phyloP scores from a whole-genome alignment of 768 basidiomycete species.

The Boletus huronensis region DNA sequence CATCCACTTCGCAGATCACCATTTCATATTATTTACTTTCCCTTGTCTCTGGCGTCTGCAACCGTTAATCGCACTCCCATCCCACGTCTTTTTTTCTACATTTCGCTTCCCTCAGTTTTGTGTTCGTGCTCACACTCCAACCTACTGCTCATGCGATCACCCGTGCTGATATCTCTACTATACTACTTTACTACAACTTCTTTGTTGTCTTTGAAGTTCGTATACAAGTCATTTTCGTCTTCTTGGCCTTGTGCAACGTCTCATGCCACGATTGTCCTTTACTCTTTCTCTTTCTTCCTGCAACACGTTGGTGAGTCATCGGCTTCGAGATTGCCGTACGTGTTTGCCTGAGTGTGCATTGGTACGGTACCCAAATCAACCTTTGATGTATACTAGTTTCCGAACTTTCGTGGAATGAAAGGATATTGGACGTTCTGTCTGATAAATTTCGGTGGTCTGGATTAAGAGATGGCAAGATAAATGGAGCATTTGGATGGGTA shows the following conservation, averaged over 20 bases:
- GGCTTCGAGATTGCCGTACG: background rate
- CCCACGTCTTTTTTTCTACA: slow-evolving; percentile 14
- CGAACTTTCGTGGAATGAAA: slow-evolving; percentile 3
- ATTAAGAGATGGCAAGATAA: background rate
- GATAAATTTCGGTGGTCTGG: background rate
- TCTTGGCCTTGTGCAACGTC: slow-evolving; percentile 7
- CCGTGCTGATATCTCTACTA: slow-evolving; percentile 33
- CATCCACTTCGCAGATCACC: slow-evolving; percentile 28
- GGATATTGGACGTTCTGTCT: background rate
- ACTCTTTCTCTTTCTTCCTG: background rate
- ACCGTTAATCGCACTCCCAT: slow-evolving; percentile 31
- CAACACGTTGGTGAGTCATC: slow-evolving; percentile 1
- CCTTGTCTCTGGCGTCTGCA: slow-evolving; percentile 20
- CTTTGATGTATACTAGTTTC: slow-evolving; percentile 27
- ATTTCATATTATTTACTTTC: slow-evolving; percentile 31
- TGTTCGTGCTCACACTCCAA: slow-evolving; percentile 22
- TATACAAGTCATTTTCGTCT: slow-evolving; percentile 12
- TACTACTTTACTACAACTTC: slow-evolving; percentile 29
- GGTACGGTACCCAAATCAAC: slow-evolving; percentile 14
- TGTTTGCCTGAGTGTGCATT: slow-evolving; percentile 17
- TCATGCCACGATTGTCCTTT: slow-evolving; percentile 10
- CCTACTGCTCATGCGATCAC: slow-evolving; percentile 30
- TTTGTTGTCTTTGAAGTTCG: slow-evolving; percentile 16
- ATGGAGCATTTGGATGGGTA: background rate
- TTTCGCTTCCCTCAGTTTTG: slow-evolving; percentile 13